A percentile compares a stretch with the other conserved stretches of the same genome.
Conservation (phyloP, 2,329 filamentous ascomycete species). For the Endoconidiophora polonica region DNA sequence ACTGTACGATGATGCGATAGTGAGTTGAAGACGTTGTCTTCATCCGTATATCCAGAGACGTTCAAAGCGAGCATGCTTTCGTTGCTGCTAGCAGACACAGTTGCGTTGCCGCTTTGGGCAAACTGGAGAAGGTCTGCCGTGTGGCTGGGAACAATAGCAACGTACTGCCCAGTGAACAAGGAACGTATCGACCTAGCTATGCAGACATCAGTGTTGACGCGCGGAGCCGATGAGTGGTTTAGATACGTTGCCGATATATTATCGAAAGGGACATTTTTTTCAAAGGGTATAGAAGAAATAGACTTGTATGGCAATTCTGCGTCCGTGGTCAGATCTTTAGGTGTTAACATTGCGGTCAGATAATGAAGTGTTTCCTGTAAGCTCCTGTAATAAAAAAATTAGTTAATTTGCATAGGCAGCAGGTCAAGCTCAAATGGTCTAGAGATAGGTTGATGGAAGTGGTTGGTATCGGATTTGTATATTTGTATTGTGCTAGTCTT, state of each 20-base stretch:
- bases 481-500: too few relatives aligned
- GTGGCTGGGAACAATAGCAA: conserved; percentile 22
- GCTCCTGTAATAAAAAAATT: too few relatives aligned
- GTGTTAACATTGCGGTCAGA: too few relatives aligned
- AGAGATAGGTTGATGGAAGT: too few relatives aligned
- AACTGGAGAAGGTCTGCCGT: conserved; percentile 26
- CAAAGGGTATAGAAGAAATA: too few relatives aligned
- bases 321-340: too few relatives aligned
- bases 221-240: conserved; percentile 24
- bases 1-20: conserved; percentile 23
- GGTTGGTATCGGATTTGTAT: too few relatives aligned
- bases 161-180: conserved; percentile 27
- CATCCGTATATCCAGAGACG: neutral
- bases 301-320: too few relatives aligned
- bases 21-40: neutral
- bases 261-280: conserved; percentile 12
- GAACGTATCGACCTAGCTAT: conserved; percentile 24
- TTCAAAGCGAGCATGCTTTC: conserved; percentile 15
- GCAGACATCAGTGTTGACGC: conserved; percentile 27
- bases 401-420: too few relatives aligned
- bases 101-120: conserved; percentile 25
- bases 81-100: conserved; percentile 17
- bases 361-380: too few relatives aligned
- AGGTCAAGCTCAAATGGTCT: too few relatives aligned
- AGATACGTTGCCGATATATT: conserved; percentile 17